phyloP scores from a whole-genome alignment of 495 filamentous ascomycete genomes.

The Neurospora intermedia region DNA sequence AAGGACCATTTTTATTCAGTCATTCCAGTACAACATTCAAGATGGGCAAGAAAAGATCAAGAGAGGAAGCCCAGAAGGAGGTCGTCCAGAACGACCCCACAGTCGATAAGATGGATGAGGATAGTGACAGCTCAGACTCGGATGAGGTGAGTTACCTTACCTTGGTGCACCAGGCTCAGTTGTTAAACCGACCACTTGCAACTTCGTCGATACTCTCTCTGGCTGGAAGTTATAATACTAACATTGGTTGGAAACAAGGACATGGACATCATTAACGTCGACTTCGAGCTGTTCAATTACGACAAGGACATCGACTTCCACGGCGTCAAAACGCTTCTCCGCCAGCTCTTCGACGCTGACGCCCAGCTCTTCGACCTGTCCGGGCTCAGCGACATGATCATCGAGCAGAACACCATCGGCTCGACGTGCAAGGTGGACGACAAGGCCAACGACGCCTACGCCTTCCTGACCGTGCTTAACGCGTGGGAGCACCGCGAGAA shows the following conservation, averaged over 20 bases:
- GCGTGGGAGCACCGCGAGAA: conserved; percentile 69
- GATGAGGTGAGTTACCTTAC: conserved; percentile 16
- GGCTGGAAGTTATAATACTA: not conserved
- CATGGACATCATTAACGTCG: conserved; percentile 82
- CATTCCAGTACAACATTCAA: not conserved
- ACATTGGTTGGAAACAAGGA: conserved; percentile 46
- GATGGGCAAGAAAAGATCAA: conserved; percentile 39
- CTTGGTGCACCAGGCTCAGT: conserved; percentile 13
- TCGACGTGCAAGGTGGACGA: conserved; percentile 94
- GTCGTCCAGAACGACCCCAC: conserved; percentile 23
- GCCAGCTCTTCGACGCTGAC: conserved; percentile 91
- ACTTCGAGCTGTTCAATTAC: conserved; percentile 98
- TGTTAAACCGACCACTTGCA: not conserved
- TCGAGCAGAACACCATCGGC: conserved; percentile 79
- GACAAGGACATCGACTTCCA: conserved; percentile 86
- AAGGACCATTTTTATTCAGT: not conserved
- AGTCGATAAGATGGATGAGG: conserved; percentile 35
- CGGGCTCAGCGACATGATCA: conserved; percentile 72
- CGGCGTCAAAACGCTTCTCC: conserved; percentile 79
- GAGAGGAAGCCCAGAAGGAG: conserved; percentile 30
- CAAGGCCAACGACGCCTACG: conserved; percentile 88
- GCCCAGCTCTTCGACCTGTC: conserved; percentile 76
- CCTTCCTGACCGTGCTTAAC: conserved; percentile 86
- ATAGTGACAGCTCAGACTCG: conserved; percentile 34
- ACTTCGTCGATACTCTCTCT: not conserved